Base-by-base conservation (phyloP, 1,284 basidiomycete genomes). In the Melanopsichium pennsylvanicum region DNA sequence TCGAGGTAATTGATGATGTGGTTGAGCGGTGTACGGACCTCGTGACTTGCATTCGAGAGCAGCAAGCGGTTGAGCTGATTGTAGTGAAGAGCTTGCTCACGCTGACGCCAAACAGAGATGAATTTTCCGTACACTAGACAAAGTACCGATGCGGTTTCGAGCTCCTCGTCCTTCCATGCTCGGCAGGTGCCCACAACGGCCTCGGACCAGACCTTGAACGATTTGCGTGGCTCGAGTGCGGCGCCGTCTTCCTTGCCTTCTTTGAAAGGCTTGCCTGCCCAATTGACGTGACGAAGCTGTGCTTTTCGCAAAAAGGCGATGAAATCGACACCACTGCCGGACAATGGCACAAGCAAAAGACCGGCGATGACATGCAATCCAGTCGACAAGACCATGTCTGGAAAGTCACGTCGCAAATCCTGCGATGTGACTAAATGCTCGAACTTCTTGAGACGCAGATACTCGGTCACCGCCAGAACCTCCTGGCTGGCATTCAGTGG, bases 31-130 rank as follows among this genome's bases (percentile, higher is more conserved):
- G 75, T 78, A 6, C 75, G 77, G 86, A 90, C 89, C 84, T 93
- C 91, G 79, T 93, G 91, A 68, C 87, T 90, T 6, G 92, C 92
- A 81, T 94, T 93, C n/a, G 90, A 90, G 15, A 93, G 82, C 38
- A 94, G 76, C 4, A 93, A 83, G 48, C 89, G 89, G 15, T 91
- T 92, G 45, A 93, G 83, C 79, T 89, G 90, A 43, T 88, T 92
- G 12, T 87, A 87, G 77, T 88, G 87, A 63, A 91, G 81, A 13
- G 90, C 90, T 35, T 84, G 87, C 81, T 93, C 90, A 75, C 91
- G 91, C 79, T 93, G 89, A 68, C 91, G 83, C 91, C 91, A 93
- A 3, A 93, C 91, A 77, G 90, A 89, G 68, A 91, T 90, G 82
- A 92, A 92, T 58, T 90, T 90, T 38, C 90, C 89, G 70, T 90